phyloP scores from a whole-genome alignment of 2,329 filamentous ascomycete genomes.

The Stachybotrys chlorohalonatus region DNA sequence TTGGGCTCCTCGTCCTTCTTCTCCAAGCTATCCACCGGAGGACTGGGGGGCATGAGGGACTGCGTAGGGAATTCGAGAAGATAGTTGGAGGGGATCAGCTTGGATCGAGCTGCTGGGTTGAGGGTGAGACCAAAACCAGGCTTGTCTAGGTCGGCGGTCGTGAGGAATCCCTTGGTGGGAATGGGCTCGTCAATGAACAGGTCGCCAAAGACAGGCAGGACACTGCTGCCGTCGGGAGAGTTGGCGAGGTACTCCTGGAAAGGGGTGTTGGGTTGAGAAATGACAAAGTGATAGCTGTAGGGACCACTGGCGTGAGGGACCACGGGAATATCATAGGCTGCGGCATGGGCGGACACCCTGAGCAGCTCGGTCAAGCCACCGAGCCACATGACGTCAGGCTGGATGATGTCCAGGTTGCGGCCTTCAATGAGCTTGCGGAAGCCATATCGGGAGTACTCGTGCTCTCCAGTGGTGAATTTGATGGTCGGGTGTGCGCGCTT shows the following conservation, averaged over 20 bases:
- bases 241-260: slow-evolving; percentile 97
- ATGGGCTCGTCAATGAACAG: slow-evolving; percentile 88
- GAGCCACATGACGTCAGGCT: slow-evolving; percentile 97
- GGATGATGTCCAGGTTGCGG: slow-evolving; percentile 86
- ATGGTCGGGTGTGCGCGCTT: slow-evolving; percentile 83
- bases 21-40: slow-evolving; percentile 12
- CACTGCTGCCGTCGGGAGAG: slow-evolving; percentile 81
- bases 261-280: slow-evolving; percentile 84
- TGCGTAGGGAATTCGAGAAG: slow-evolving; percentile 56
- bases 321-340: slow-evolving; percentile 89
- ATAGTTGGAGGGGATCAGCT: slow-evolving; percentile 66
- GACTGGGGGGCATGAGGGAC: slow-evolving; percentile 25
- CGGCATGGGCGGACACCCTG: slow-evolving; percentile 79
- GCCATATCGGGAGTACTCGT: slow-evolving; percentile 89
- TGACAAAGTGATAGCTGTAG: slow-evolving; percentile 94
- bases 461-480: slow-evolving; percentile 94
- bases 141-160: slow-evolving; percentile 71
- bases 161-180: slow-evolving; percentile 71
- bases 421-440: slow-evolving; percentile 92
- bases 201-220: slow-evolving; percentile 85
- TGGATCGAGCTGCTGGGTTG: slow-evolving; percentile 62
- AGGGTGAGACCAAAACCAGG: slow-evolving; percentile 85
- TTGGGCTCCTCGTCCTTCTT: slow-evolving; percentile 6
- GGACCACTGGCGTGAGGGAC: slow-evolving; percentile 91
- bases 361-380: slow-evolving; percentile 88